Evolutionary conservation across 176 grass and related monocot genomes (phyloP), one percentile per base, ranked within the genome.

Genomic region (Avena eriantha): DNA sequence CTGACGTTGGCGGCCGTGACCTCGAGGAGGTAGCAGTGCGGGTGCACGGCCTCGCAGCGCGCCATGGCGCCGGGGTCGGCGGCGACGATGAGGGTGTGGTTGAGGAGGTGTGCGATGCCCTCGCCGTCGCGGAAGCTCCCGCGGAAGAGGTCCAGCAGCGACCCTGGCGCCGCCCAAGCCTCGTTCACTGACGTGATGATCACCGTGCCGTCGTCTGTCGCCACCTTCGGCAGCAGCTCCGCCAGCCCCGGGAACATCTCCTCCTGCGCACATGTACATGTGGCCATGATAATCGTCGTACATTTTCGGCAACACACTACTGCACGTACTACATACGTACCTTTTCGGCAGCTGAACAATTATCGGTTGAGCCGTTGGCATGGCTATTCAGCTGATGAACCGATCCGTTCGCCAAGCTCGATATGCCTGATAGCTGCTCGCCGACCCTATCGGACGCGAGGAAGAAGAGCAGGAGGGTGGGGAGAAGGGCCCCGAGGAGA

Each of bases 81-180:
- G n/a, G 92, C 89, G 29, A 97, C 51, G 10, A 97, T 54, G 14
- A 97, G 79, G 29, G 91, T 35, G 74, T 97, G 92, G 48, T 91
- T 70, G 41, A 93, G 73, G 53, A 94, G 81, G 21, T 85, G 86
- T 17, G 34, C 76, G 0, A 21, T 92, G 7, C 9, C 84, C 71
- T 91, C 84, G 59, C 95, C 92, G 17, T 60, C 36, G 4, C 36
- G 36, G 82, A 93, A 90, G 78, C 79, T 83, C 55, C 86, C 72
- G 6, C 77, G 72, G 73, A 80, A 93, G 73, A 90, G 49, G 70
- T 83, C 88, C 18, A 93, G 86, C 3, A 93, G 77, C 9, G 88
- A 85, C 50, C 58, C 57, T 0, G 74, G 74, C 47, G 6, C 19
- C 77, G 68, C 70, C 60, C 80, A 90, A 23, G 87, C 90, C 14